Percentiles rank a stretch among this genome's conserved stretches.
Evolutionary conservation across 1,284 basidiomycete species (phyloP).

Genomic region (Ceratobasidium sp.): DNA sequence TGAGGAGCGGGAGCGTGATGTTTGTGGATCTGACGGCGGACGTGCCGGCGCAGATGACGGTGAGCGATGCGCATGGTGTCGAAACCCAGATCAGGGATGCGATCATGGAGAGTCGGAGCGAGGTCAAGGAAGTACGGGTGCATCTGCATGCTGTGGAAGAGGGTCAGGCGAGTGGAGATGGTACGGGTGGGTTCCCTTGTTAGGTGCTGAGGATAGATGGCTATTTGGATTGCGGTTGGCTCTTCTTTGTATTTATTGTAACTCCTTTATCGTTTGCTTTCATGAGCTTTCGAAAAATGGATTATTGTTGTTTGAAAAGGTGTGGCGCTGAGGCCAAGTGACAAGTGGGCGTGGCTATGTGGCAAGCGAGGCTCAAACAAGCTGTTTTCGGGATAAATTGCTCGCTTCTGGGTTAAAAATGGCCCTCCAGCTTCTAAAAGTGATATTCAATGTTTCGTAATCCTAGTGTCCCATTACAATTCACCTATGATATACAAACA

Average conservation of each 20-base stretch:
- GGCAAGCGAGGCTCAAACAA: too few relatives aligned
- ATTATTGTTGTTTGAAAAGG: not conserved
- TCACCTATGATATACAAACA: too few relatives aligned
- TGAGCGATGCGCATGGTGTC: slow-evolving; percentile 64
- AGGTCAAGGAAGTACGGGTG: slow-evolving; percentile 81
- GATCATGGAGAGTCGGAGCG: slow-evolving; percentile 68
- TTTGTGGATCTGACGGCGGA: slow-evolving; percentile 77
- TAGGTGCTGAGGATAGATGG: not conserved
- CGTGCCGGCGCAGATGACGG: slow-evolving; percentile 67
- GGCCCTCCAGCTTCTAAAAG: too few relatives aligned
- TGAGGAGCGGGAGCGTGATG: slow-evolving; percentile 76
- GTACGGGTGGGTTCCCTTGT: slow-evolving; percentile 10
- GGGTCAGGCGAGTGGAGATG: slow-evolving; percentile 30
- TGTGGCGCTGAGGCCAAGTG: too few relatives aligned
- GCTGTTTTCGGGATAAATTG: too few relatives aligned
- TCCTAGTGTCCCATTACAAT: too few relatives aligned
- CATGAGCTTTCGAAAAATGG: not conserved
- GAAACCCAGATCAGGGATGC: slow-evolving; percentile 68
- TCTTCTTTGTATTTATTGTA: not conserved
- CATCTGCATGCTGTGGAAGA: slow-evolving; percentile 57
- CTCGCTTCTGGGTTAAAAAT: too few relatives aligned
- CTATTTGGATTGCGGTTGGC: not conserved
- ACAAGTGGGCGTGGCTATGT: too few relatives aligned
- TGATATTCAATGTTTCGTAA: too few relatives aligned
- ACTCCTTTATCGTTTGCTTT: not conserved